Conservation (phyloP, 2,329 filamentous ascomycete genomes). For the Claviceps sp. region DNA sequence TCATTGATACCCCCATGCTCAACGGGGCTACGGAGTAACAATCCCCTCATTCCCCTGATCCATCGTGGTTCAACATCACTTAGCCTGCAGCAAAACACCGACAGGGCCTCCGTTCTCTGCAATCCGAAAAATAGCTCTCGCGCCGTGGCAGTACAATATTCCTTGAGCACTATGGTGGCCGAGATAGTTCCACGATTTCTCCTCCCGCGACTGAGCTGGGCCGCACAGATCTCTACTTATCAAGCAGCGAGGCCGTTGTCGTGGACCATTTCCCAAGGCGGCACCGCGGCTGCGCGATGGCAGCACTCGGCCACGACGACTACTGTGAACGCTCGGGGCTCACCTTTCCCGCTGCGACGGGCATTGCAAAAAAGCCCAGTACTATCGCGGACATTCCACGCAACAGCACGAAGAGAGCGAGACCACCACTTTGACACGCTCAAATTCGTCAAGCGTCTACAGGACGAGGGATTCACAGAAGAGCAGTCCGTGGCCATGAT, state of each 20-base stretch:
- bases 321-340: neutral
- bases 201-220: conserved; percentile 43
- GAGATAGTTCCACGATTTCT: conserved; percentile 39
- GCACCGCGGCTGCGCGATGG: conserved; percentile 6
- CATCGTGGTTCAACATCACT: neutral
- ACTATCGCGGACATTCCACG: conserved; percentile 47
- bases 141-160: no score
- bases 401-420: conserved; percentile 41
- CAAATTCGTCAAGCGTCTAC: conserved; percentile 85
- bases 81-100: conserved; percentile 10
- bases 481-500: conserved; percentile 97
- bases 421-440: conserved; percentile 98
- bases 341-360: conserved; percentile 4
- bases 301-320: neutral
- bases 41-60: no score
- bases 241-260: conserved; percentile 12
- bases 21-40: no score
- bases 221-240: conserved; percentile 15
- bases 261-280: conserved; percentile 8
- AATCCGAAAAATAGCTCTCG: neutral
- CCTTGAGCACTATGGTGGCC: conserved; percentile 14
- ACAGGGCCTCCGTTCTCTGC: no score
- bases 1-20: no score
- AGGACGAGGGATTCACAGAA: conserved; percentile 88
- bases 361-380: conserved; percentile 9